Conservation (phyloP, 139 green algal species). For the Tetratostichococcus sp. region DNA sequence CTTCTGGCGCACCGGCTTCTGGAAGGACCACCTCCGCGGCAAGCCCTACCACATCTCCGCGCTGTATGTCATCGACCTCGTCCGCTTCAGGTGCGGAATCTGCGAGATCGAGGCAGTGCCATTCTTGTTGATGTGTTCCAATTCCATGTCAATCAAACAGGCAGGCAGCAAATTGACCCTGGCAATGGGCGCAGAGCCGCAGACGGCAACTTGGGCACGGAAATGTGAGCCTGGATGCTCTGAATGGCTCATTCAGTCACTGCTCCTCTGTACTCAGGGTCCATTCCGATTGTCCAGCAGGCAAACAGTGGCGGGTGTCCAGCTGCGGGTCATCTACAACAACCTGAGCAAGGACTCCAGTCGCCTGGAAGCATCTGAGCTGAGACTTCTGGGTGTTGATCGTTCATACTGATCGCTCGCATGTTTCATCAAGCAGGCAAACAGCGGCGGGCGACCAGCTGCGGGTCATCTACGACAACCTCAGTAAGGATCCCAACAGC, state of each 20-base stretch:
- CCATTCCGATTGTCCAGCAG: slow-evolving; percentile 15
- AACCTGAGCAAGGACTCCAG: slow-evolving; percentile 92
- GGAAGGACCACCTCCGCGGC: slow-evolving; percentile 87
- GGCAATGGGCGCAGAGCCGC: too few species aligned
- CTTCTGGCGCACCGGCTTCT: slow-evolving; percentile 99
- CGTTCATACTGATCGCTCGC: too few species aligned
- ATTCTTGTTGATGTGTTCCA: too few species aligned
- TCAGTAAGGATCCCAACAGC: slow-evolving; percentile 92
- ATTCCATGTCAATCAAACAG: too few species aligned
- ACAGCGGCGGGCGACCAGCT: slow-evolving; percentile 77
- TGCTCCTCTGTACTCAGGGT: too few species aligned
- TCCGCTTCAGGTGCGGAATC: slow-evolving; percentile 65
- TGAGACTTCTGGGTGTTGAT: too few species aligned
- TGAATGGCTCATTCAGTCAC: too few species aligned
- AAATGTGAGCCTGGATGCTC: too few species aligned
- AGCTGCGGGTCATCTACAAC: slow-evolving; percentile 90
- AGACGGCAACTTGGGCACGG: too few species aligned
- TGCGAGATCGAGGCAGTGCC: too few species aligned
- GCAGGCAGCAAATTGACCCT: too few species aligned
- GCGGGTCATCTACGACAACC: slow-evolving; percentile 89
- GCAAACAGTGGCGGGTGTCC: slow-evolving; percentile 71
- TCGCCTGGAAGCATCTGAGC: too few species aligned
- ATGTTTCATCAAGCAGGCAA: slow-evolving; percentile 24
- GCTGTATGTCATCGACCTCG: slow-evolving; percentile 95
- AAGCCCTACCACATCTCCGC: slow-evolving; percentile 97